phyloP scores from a whole-genome alignment of 345 rosid genomes.

The Trapa bicornis region DNA sequence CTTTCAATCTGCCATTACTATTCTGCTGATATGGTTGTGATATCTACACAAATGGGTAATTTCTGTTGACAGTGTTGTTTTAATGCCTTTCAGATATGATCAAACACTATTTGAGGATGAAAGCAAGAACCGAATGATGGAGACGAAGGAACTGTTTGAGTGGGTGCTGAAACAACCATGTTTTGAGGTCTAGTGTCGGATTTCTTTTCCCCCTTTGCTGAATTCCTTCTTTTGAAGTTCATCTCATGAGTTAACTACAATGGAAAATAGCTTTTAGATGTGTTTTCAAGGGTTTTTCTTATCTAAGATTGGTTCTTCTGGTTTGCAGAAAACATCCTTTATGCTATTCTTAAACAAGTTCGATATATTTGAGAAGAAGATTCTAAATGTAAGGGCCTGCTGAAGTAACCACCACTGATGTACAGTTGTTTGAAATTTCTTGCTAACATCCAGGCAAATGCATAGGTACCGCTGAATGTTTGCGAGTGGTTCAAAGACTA shows the following conservation, averaged over 20 bases:
- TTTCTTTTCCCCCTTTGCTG: constrained; percentile 3
- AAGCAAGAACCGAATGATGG: constrained; percentile 83
- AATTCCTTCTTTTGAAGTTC: background rate
- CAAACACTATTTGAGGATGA: constrained; percentile 90
- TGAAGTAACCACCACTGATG: background rate
- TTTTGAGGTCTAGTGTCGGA: constrained; percentile 51
- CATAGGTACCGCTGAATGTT: constrained; percentile 69
- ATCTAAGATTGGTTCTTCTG: constrained; percentile 4
- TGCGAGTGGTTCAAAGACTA: constrained; percentile 97
- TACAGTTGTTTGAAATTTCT: constrained; percentile 6
- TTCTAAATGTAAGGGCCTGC: constrained; percentile 50
- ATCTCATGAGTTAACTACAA: no score
- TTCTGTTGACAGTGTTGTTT: background rate
- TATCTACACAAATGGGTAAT: background rate
- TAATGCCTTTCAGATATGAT: constrained; percentile 52
- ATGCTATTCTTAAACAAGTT: constrained; percentile 95
- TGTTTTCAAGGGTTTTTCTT: no score
- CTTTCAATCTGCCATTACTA: background rate
- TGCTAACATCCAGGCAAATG: constrained; percentile 1
- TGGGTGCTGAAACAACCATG: constrained; percentile 99
- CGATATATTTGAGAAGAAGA: constrained; percentile 91
- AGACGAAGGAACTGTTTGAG: constrained; percentile 81
- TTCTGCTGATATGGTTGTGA: background rate
- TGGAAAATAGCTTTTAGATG: background rate
- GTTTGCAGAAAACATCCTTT: constrained; percentile 85